Evolutionary conservation across 345 rosid species (phyloP), one percentile per base, ranked within the genome.

Genomic region (Trapa bicornis): DNA sequence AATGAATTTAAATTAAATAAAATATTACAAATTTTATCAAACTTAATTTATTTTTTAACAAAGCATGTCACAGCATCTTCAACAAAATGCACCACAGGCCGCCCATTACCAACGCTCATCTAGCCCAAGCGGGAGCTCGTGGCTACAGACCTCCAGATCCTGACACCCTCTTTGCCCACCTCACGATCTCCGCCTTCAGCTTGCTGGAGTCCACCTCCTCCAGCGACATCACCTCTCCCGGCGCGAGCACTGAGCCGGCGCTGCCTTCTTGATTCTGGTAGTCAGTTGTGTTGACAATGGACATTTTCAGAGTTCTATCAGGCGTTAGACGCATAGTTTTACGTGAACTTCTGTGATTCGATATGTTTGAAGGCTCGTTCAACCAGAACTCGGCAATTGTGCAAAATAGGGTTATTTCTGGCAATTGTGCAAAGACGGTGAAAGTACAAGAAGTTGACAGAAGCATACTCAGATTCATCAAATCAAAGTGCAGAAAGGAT

Each of bases 101-200:
- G 29, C 0, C 29, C 29, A 22, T 22, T 22, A 22, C 29, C 29
- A 22, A 22, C 29, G 29, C 29, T 22, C 29, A 54, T 70, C 45
- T 77, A 62, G 69, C 78, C 73, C 14, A 79, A 79, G 57, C 85
- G 64, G 4, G 61, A 57, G 36, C 61, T 57, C 61, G 32, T 57
- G 13, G 61, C 11, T 12, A 57, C 11, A 2, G 61, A 57, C 61
- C 61, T 22, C 9, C 73, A 61, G 61, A 87, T 64, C 8, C 72
- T 6, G 74, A 97, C 1, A 90, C 94, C 62, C 87, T 85, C 76
- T 85, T 90, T 6, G 97, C 89, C 98, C 98, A 93, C 72, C 85
- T 87, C 48, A 48, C 76, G 65, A 93, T 93, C 69, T 84, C 96
- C 4, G 39, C 78, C 81, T 90, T 90, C 42, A 93, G 69, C 84